These are phyloP conservation scores for Jamesozyma piceae DNA, from an alignment of 805 yeast species.

Conservation along the genomic window DNA sequence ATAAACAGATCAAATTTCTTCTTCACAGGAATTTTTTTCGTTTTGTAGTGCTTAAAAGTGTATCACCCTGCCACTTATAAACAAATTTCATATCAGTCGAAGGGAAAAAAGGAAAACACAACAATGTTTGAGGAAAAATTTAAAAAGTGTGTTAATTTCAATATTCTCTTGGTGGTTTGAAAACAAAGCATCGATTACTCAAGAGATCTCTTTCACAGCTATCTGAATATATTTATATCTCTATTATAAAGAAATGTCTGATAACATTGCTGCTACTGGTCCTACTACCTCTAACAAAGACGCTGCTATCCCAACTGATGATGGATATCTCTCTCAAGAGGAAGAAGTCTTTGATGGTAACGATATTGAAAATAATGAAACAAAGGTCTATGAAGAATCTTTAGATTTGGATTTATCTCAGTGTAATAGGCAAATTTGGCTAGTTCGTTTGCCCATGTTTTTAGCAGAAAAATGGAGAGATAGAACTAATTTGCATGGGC, in stretches of 20 bases:
- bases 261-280: conserved; percentile 6
- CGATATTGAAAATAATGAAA: conserved; percentile 33
- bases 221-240: too few species aligned
- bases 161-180: too few species aligned
- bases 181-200: too few species aligned
- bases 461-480: conserved; percentile 75
- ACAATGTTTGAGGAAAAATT: not conserved
- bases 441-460: conserved; percentile 82
- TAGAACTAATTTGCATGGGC: conserved; percentile 53
- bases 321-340: conserved; percentile 34
- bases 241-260: too few species aligned
- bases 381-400: conserved; percentile 46
- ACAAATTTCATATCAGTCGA: too few species aligned
- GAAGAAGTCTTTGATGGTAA: conserved; percentile 39
- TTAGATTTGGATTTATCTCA: conserved; percentile 63
- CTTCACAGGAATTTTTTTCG: too few species aligned
- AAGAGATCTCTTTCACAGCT: too few species aligned
- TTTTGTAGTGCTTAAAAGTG: too few species aligned
- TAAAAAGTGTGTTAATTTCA: too few species aligned
- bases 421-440: conserved; percentile 74
- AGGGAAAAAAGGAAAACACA: not conserved
- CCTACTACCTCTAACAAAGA: not conserved
- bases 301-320: conserved; percentile 17
- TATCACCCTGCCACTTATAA: not conserved
- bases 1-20: too few species aligned